Percentiles rank a stretch among this genome's conserved stretches.
phyloP scores from a whole-genome alignment of 2,329 filamentous ascomycete genomes.

The Diaporthe ampelina region DNA sequence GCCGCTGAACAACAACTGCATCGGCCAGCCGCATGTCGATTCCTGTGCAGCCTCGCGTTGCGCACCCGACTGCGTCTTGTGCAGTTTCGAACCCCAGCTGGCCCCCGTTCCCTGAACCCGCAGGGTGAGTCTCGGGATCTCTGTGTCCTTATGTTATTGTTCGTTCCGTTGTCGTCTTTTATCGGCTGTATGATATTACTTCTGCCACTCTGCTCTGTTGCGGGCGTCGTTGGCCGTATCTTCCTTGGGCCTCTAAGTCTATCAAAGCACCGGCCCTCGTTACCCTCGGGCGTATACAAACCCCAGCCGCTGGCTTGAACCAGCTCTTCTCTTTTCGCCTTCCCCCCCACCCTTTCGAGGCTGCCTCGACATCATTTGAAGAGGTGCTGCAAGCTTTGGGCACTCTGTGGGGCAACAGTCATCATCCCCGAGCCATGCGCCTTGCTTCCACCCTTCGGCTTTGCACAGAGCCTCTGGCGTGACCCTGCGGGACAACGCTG shows the following conservation, averaged over 20 bases:
- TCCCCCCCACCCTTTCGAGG: neutral
- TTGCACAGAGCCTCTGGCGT: neutral
- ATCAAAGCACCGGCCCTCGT: neutral
- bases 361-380: neutral
- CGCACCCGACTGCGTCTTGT: slow-evolving; percentile 2
- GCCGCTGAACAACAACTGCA: neutral
- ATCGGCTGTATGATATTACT: neutral
- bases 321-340: too few species aligned
- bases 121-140: slow-evolving; percentile 8
- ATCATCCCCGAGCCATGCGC: neutral
- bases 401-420: neutral
- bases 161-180: neutral
- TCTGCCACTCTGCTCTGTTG: neutral
- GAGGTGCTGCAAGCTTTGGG: neutral
- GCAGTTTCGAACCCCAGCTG: neutral
- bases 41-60: slow-evolving; percentile 19
- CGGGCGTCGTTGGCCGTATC: neutral
- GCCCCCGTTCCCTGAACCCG: neutral
- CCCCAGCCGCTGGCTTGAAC: neutral
- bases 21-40: slow-evolving; percentile 27
- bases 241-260: neutral
- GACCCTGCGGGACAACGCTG: neutral
- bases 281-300: neutral
- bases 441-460: neutral
- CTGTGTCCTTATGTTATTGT: neutral